Evolutionary conservation across 257 asterid genomes (phyloP), one percentile per base, ranked within the genome.

Genomic region (Mentha longifolia): DNA sequence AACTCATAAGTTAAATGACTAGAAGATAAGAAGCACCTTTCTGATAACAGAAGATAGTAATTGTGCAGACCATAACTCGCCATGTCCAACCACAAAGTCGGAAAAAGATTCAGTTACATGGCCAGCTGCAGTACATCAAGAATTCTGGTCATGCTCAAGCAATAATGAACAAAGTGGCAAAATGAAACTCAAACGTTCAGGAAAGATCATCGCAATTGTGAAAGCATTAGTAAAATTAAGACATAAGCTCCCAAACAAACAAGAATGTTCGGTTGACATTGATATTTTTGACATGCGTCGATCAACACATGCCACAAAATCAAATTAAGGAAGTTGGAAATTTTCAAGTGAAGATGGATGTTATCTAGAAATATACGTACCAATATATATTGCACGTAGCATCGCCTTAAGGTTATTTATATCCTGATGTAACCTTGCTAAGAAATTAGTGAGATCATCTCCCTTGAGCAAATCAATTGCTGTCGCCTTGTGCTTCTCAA

Each of bases 31-130:
- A 63, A 71, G 64, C 65, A 95, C 99, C 99, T 92, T 89, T 83
- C 89, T 85, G 78, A 95, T 80, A 66, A 86, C 87, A 43, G 90
- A 83, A 45, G 97, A 81, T 71, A 95, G 82, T 85, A 92, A 68
- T 51, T 95, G 94, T 67, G 99, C 89, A 71, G 97, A 92, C 99
- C 99, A 95, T 65, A 95, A 78, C 88, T 95, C 99, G 4, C 99
- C 98, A 68, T 95, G 95, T 61, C 99, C 99, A 56, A 79, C 99
- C 82, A 92, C 99, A 89, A 92, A 95, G 74, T 95, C 99, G 1
- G 99, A 89, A 79, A 92, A 92, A n/a, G 99, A 89, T 72, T 95
- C 98, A 7, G 99, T 89, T 13, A 79, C 98, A 70, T 95, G 98
- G 73, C 99, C 99, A 82, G 99, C 99, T 95, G 94, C 88, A 88